A percentile compares a stretch with the other conserved stretches of the same genome.
Conservation (phyloP, 1,139 yeast genomes). For the Nakaseomyces delphensis region DNA sequence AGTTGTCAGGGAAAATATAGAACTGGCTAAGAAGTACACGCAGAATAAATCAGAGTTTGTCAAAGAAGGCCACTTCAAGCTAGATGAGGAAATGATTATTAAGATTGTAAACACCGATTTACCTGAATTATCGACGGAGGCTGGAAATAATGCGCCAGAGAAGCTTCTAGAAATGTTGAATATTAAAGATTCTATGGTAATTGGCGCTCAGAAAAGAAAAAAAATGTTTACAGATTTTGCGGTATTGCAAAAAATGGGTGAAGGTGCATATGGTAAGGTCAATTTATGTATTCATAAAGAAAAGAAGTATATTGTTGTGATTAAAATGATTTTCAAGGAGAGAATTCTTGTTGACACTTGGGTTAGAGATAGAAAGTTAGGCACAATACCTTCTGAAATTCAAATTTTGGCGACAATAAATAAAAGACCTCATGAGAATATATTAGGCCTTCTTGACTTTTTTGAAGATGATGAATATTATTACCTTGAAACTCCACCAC, state of each 20-base stretch:
- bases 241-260: slow-evolving; percentile 74
- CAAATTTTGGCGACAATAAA: slow-evolving; percentile 79
- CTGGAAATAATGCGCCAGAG: slow-evolving; percentile 38
- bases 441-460: slow-evolving; percentile 74
- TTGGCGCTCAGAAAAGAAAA: slow-evolving; percentile 53
- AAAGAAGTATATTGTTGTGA: slow-evolving; percentile 53
- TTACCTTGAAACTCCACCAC: slow-evolving; percentile 84
- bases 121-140: slow-evolving; percentile 6
- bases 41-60: slow-evolving; percentile 22
- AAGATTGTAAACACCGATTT: slow-evolving; percentile 11
- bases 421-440: slow-evolving; percentile 74
- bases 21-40: slow-evolving; percentile 19
- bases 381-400: slow-evolving; percentile 91
- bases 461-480: slow-evolving; percentile 86
- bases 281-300: slow-evolving; percentile 63
- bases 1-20: slow-evolving; percentile 8
- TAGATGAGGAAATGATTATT: slow-evolving; percentile 20
- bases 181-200: slow-evolving; percentile 22
- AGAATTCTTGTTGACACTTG: slow-evolving; percentile 92
- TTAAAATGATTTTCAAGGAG: slow-evolving; percentile 86
- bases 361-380: slow-evolving; percentile 85
- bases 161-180: neutral
- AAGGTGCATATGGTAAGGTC: slow-evolving; percentile 95
- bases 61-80: slow-evolving; percentile 22
- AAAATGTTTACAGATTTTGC: slow-evolving; percentile 65